Evolutionary conservation across 202 grass and related monocot species (phyloP).

Genomic region (Saccharum hybrid): DNA sequence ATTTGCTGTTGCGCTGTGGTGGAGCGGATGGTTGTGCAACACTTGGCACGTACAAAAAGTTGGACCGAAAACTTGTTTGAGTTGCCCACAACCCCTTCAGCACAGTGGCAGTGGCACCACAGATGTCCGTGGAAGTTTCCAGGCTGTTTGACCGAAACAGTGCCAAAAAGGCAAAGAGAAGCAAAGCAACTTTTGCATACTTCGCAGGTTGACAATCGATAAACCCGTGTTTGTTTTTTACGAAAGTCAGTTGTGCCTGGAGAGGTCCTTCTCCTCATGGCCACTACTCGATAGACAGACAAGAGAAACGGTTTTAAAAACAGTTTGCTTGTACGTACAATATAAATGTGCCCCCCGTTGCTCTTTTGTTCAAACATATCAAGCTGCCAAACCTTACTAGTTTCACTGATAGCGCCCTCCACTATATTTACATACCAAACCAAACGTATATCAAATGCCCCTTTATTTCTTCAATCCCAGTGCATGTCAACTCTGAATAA

Average conservation of each 20-base stretch:
- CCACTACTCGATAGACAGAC: constrained; percentile 1
- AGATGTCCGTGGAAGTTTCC: neutral
- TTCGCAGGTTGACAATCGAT: constrained; percentile 52
- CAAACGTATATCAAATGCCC: constrained; percentile 40
- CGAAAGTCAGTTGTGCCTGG: constrained; percentile 10
- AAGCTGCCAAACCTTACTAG: constrained; percentile 66
- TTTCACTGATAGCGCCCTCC: constrained; percentile 62
- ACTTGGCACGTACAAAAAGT: neutral
- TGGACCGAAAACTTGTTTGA: constrained; percentile 30
- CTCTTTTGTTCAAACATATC: constrained; percentile 61
- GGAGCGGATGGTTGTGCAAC: constrained; percentile 21
- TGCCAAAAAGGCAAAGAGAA: neutral
- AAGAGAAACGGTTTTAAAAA: constrained; percentile 39
- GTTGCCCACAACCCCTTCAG: constrained; percentile 33
- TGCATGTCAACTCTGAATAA: constrained; percentile 50
- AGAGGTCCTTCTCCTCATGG: constrained; percentile 29
- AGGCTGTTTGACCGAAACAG: constrained; percentile 40
- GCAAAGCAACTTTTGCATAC: constrained; percentile 36
- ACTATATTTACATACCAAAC: constrained; percentile 44
- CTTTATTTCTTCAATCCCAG: constrained; percentile 16
- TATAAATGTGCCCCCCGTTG: constrained; percentile 10
- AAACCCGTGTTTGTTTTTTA: neutral
- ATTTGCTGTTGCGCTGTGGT: constrained; percentile 26
- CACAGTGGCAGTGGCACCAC: constrained; percentile 17
- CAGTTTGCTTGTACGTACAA: constrained; percentile 44